These are phyloP conservation scores for Lignosus rhinocerotis DNA, from an alignment of 1,284 basidiomycete genomes.

Conservation along the genomic window DNA sequence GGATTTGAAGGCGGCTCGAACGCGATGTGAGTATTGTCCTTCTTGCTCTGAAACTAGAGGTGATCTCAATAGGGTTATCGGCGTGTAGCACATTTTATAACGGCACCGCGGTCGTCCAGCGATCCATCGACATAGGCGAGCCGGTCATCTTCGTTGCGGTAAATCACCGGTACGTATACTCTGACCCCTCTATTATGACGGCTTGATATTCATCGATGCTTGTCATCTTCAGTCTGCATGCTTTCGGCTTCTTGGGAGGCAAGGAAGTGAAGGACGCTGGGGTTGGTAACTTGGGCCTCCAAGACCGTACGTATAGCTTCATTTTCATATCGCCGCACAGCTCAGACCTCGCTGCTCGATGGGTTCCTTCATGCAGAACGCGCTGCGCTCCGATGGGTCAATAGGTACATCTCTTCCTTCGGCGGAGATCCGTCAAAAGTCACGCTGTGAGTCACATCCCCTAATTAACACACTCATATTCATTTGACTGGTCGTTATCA, in stretches of 20 bases:
- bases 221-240: constrained; percentile 11
- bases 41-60: not conserved
- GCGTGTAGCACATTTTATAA: not conserved
- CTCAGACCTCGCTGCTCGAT: not conserved
- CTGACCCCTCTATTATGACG: not conserved
- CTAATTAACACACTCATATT: not conserved
- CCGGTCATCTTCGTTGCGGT: not conserved
- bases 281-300: constrained; percentile 50
- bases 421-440: constrained; percentile 20
- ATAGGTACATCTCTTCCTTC: constrained; percentile 34
- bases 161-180: not conserved
- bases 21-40: not conserved
- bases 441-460: constrained; percentile 31
- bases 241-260: constrained; percentile 47
- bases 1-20: not conserved
- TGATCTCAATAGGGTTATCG: not conserved
- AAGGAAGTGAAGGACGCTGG: constrained; percentile 48
- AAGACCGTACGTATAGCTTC: constrained; percentile 39
- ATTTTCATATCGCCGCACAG: not conserved
- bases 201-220: not conserved
- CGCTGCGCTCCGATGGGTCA: constrained; percentile 54
- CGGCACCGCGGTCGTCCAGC: not conserved
- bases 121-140: constrained; percentile 13
- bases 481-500: not conserved
- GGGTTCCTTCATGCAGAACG: constrained; percentile 40